Evolutionary conservation across 108 stramenopile genomes (phyloP).

Genomic region (Pseudonitzschia multistriata): DNA sequence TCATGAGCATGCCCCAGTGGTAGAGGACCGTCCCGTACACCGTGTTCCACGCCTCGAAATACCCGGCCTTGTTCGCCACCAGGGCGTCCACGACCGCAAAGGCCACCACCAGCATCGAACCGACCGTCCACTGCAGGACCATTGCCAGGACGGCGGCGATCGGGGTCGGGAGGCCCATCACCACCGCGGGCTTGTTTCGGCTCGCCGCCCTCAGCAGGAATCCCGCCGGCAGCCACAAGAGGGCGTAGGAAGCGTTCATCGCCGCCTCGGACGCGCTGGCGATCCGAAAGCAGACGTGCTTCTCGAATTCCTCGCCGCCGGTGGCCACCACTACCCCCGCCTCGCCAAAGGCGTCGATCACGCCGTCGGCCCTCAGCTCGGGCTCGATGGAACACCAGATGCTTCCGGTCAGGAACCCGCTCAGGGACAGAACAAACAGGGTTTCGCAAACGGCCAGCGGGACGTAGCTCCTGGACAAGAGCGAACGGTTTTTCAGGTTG

Average conservation of each 20-base stretch:
- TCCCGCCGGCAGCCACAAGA: conserved; percentile 30
- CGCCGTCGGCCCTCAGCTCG: neutral
- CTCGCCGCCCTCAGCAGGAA: conserved; percentile 15
- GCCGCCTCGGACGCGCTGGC: neutral
- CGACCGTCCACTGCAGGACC: neutral
- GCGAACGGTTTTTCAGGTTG: neutral
- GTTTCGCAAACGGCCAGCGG: neutral
- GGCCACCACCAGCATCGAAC: neutral
- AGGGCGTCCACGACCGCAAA: neutral
- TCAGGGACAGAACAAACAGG: neutral
- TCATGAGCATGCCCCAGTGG: conserved; percentile 27
- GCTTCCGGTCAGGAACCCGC: conserved; percentile 6
- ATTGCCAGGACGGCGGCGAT: conserved; percentile 12
- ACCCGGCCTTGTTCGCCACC: neutral
- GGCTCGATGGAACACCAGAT: conserved; percentile 26
- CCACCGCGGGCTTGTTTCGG: neutral
- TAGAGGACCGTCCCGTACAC: conserved; percentile 23
- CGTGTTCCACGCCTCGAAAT: conserved; percentile 18
- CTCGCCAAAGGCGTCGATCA: neutral
- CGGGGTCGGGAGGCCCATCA: conserved; percentile 22
- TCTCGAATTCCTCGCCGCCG: neutral
- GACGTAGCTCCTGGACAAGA: neutral
- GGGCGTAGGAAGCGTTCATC: conserved; percentile 11
- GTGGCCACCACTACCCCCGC: neutral
- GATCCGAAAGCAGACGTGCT: neutral